Evolutionary conservation across 306 rosid genomes (phyloP).

Genomic region (Fragaria vesca): DNA sequence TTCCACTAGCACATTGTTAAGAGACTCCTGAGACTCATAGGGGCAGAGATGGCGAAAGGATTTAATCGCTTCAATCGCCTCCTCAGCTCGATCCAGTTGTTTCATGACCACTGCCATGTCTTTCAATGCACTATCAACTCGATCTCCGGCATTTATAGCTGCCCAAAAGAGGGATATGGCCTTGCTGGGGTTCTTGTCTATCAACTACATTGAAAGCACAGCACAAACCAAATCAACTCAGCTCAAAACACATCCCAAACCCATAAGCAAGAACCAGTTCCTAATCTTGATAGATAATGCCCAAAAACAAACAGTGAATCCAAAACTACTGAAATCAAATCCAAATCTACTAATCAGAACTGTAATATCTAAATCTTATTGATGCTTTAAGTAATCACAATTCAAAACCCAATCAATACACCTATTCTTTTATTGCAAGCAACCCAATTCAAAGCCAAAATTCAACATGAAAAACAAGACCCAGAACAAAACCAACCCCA

Average conservation of each 20-base stretch:
- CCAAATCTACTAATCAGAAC: neutral
- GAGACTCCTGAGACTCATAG: slow-evolving; percentile 78
- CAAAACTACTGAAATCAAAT: neutral
- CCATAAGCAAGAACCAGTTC: neutral
- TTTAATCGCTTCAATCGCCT: slow-evolving; percentile 86
- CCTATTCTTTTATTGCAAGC: neutral
- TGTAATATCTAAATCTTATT: neutral
- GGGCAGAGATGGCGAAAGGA: slow-evolving; percentile 92
- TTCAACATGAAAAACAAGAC: neutral
- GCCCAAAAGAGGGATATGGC: slow-evolving; percentile 90
- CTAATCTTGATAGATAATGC: neutral
- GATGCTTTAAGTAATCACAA: neutral
- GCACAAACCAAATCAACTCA: neutral
- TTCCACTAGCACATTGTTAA: slow-evolving; percentile 82
- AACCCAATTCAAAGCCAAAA: neutral
- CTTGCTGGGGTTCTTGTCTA: slow-evolving; percentile 77
- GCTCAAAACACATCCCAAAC: neutral
- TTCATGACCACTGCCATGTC: slow-evolving; percentile 98
- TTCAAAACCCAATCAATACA: neutral
- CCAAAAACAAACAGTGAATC: neutral
- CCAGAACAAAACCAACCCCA: neutral
- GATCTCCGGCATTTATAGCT: slow-evolving; percentile 86
- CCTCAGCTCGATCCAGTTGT: slow-evolving; percentile 78
- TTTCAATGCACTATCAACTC: slow-evolving; percentile 91
- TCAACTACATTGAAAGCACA: slow-evolving; percentile 46